These are phyloP conservation scores for Colletotrichum camelliae DNA, from an alignment of 2,329 filamentous ascomycete species.

Conservation along the genomic window DNA sequence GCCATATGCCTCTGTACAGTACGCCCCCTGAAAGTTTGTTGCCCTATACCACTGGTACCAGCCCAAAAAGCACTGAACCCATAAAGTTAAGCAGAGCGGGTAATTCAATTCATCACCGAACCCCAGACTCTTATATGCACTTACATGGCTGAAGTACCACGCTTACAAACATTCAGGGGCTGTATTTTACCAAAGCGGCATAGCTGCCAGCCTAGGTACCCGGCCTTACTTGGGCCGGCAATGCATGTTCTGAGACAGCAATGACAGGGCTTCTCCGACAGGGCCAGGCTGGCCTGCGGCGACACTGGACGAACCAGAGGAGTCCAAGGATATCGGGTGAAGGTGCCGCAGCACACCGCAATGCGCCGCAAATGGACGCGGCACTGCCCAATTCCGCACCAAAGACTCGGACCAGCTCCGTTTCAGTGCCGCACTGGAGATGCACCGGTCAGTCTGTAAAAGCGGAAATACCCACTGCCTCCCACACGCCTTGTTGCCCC, in stretches of 20 bases:
- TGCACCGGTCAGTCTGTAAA: not conserved
- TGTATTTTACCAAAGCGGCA: not conserved
- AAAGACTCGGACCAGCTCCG: not conserved
- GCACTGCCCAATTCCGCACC: not conserved
- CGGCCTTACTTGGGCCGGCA: not conserved
- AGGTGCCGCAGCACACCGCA: not conserved
- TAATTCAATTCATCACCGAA: too few relatives aligned
- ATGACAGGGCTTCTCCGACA: not conserved
- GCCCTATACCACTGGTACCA: too few relatives aligned
- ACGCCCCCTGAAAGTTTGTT: too few relatives aligned
- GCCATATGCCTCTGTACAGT: not conserved
- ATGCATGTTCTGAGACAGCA: constrained; percentile 14
- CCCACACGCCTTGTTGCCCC: not conserved
- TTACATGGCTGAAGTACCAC: too few relatives aligned
- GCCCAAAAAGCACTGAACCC: too few relatives aligned
- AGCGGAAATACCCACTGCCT: not conserved
- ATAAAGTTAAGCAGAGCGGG: too few relatives aligned
- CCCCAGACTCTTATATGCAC: too few relatives aligned
- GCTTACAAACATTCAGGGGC: too few relatives aligned
- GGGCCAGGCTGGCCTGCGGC: not conserved
- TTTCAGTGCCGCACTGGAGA: not conserved
- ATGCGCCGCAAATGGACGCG: not conserved
- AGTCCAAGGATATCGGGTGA: not conserved
- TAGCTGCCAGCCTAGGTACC: not conserved
- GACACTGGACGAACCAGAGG: not conserved